These are phyloP conservation scores for Phragmites australis DNA, from an alignment of 176 grass and related monocot species.

Conservation along the genomic window DNA sequence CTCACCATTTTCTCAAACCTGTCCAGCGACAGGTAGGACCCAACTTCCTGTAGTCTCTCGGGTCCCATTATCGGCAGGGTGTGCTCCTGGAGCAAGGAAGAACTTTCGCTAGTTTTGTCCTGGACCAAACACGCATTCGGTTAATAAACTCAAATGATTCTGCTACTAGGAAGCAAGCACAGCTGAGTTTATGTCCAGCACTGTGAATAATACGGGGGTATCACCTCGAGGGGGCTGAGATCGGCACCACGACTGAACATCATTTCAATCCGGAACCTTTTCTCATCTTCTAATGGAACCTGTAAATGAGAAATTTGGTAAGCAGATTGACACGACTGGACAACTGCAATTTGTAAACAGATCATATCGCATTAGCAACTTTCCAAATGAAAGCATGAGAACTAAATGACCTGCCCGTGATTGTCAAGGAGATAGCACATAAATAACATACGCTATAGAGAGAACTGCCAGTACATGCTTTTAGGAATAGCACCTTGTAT, in stretches of 20 bases:
- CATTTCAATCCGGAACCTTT: constrained; percentile 99
- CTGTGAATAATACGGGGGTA: constrained; percentile 4
- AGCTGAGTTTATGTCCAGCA: neutral
- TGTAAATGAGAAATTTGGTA: constrained; percentile 34
- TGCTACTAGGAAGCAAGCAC: neutral
- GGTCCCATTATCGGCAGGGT: constrained; percentile 93
- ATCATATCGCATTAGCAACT: neutral
- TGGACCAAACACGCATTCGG: constrained; percentile 39
- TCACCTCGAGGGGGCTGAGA: constrained; percentile 90
- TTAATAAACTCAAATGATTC: neutral
- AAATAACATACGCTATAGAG: neutral
- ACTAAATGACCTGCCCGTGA: neutral
- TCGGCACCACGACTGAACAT: constrained; percentile 92
- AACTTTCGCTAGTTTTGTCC: constrained; percentile 68
- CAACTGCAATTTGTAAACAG: neutral
- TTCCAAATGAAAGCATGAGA: neutral
- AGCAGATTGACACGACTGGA: neutral
- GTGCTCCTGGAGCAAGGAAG: constrained; percentile 87
- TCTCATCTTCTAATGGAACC: constrained; percentile 93
- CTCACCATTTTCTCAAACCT: constrained; percentile 97
- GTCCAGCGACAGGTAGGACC: constrained; percentile 75
- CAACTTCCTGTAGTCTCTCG: constrained; percentile 87
- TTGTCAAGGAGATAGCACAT: neutral
- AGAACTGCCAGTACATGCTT: neutral
- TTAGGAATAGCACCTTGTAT: too few relatives aligned